phyloP scores from a whole-genome alignment of 1,284 basidiomycete genomes.

The Crucibulum cyathiforme region DNA sequence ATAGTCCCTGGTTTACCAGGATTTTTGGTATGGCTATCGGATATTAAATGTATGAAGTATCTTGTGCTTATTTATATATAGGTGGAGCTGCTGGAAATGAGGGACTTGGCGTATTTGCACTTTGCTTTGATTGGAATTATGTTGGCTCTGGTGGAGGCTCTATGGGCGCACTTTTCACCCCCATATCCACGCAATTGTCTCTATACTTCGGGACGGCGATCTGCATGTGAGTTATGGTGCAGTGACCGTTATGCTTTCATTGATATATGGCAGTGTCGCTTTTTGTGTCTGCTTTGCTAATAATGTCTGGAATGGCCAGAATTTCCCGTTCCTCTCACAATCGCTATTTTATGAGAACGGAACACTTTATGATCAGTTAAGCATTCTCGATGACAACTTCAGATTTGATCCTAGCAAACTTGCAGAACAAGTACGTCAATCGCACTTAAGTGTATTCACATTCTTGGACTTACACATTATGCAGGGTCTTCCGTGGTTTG shows the following conservation, averaged over 20 bases:
- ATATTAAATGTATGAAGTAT: no score
- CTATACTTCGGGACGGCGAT: conserved; percentile 44
- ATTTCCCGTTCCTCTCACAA: conserved; percentile 57
- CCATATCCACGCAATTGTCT: conserved; percentile 49
- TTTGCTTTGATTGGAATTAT: conserved; percentile 68
- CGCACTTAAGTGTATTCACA: background rate
- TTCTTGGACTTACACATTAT: background rate
- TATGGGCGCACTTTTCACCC: conserved; percentile 51
- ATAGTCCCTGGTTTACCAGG: conserved; percentile 62
- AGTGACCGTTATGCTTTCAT: background rate
- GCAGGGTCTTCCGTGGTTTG: conserved; percentile 51
- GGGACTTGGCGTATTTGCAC: conserved; percentile 55
- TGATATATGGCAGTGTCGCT: conserved; percentile 32
- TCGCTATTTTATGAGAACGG: conserved; percentile 47
- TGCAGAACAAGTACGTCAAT: conserved; percentile 29
- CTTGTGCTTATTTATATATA: no score
- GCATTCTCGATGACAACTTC: conserved; percentile 43
- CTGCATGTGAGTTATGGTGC: conserved; percentile 43
- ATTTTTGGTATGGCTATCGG: conserved; percentile 46
- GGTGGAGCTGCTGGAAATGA: conserved; percentile 50
- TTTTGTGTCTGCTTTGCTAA: conserved; percentile 43
- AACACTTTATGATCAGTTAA: conserved; percentile 39
- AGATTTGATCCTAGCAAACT: conserved; percentile 49
- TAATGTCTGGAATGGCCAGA: conserved; percentile 50
- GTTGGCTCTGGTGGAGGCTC: conserved; percentile 51